phyloP scores from a whole-genome alignment of 2,329 filamentous ascomycete species.

The Phyllosticta paracitricarpa region DNA sequence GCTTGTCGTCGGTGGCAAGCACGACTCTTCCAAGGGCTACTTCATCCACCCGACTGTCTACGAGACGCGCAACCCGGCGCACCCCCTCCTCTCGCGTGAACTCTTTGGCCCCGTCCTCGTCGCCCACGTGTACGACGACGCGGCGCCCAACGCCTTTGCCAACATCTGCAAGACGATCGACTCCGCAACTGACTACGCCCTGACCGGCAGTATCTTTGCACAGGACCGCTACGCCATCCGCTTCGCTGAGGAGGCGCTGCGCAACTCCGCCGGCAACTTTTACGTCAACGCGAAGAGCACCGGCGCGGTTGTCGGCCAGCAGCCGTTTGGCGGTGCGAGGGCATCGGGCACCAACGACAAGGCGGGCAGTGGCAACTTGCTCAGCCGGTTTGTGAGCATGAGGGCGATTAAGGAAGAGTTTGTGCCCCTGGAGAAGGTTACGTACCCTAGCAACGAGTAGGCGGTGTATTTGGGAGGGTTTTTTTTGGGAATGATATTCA shows the following conservation, averaged over 20 bases:
- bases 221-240: slow-evolving; percentile 55
- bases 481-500: background rate
- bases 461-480: background rate
- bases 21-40: slow-evolving; percentile 70
- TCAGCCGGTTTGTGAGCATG: slow-evolving; percentile 46
- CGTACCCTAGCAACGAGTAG: slow-evolving; percentile 43
- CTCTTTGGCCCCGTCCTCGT: slow-evolving; percentile 73
- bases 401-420: slow-evolving; percentile 49
- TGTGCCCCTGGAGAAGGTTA: slow-evolving; percentile 35
- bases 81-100: slow-evolving; percentile 66
- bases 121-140: slow-evolving; percentile 69
- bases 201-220: slow-evolving; percentile 70
- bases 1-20: slow-evolving; percentile 64
- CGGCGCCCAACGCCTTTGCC: slow-evolving; percentile 45
- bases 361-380: slow-evolving; percentile 43
- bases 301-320: slow-evolving; percentile 40
- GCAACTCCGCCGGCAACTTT: slow-evolving; percentile 71
- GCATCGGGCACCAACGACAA: slow-evolving; percentile 50
- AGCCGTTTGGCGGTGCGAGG: slow-evolving; percentile 45
- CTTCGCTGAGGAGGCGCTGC: slow-evolving; percentile 59
- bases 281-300: slow-evolving; percentile 76
- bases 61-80: slow-evolving; percentile 59
- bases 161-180: slow-evolving; percentile 56
- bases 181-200: slow-evolving; percentile 62
- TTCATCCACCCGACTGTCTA: slow-evolving; percentile 80